Base-by-base conservation (phyloP, 2,329 filamentous ascomycete species). In the Grosmannia clavigera region DNA sequence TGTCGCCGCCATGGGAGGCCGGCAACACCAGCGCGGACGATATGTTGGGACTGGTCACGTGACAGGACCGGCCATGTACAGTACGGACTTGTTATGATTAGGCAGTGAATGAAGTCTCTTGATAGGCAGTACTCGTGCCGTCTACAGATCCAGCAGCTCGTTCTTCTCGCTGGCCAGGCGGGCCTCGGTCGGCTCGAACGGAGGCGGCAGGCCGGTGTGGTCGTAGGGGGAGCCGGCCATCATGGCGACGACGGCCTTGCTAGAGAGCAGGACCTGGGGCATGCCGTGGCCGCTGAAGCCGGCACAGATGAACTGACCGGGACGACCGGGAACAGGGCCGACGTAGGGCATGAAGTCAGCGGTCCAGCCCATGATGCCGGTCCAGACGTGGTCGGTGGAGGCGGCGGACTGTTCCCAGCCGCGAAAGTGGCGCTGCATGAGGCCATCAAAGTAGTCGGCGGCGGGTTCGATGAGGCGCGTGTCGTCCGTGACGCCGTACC, bases 251-350 rank as follows among this genome's bases (percentile, higher is more conserved):
- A 79, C 52, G 0, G 70, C 75, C 61, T 74, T 73, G 7, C 71
- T 71, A 5, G 70, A 66, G 0, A 76, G 67, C 25, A 74, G 74
- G 22, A 78, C 72, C 29, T 75, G 65, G 0, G 76, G 72, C 77
- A 81, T 81, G 0, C 78, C 79, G 60, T 80, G 77, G 0, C 79
- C 78, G 35, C 73, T 75, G 61, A 80, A 81, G 0, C 78, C 78
- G 0, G 74, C 76, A 27, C 76, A 66, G n/a, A 81, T 68, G 55
- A 72, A 76, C 62, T 76, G 72, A 6, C 70, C 71, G 2, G 68
- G 60, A 55, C 69, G 70, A 0, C 67, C 71, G 0, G 77, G 77
- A 0, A 81, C 68, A 0, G 65, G 63, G 0, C 78, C 77, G 1
- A 81, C 66, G n/a, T 74, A 72, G 0, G 78, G 77, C 19, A 73